A percentile compares a stretch with the other conserved stretches of the same genome.
Evolutionary conservation across 2,329 filamentous ascomycete genomes (phyloP).

Genomic region (Sporothrix globosa): DNA sequence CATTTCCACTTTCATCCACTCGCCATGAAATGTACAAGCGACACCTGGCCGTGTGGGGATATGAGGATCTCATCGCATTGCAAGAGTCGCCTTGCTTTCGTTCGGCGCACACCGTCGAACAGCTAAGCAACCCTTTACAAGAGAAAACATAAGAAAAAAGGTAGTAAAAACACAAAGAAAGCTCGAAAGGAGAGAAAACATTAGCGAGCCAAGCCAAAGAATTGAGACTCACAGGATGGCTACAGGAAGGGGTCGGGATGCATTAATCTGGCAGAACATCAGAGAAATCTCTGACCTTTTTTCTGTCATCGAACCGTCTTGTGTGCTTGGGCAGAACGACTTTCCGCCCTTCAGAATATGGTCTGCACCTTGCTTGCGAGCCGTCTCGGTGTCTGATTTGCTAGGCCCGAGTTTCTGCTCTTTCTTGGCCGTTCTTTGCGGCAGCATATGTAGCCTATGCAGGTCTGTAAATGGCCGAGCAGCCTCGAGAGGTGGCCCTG

Average conservation of each 20-base stretch:
- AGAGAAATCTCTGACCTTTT: background rate
- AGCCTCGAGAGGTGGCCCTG: constrained; percentile 31
- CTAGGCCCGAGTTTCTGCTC: constrained; percentile 11
- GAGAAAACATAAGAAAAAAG: background rate
- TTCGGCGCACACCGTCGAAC: background rate
- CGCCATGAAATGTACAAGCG: background rate
- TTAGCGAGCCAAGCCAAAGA: background rate
- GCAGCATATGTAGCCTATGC: constrained; percentile 27
- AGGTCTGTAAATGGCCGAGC: constrained; percentile 31
- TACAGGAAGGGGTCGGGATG: background rate
- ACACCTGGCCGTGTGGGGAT: background rate
- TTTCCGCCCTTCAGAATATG: background rate
- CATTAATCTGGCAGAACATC: background rate
- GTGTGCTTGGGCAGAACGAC: constrained; percentile 10
- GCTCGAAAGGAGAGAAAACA: too few relatives aligned
- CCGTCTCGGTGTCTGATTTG: constrained; percentile 25
- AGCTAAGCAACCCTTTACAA: constrained; percentile 4
- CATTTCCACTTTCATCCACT: background rate
- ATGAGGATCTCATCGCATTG: background rate
- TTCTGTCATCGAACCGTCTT: background rate
- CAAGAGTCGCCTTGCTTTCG: background rate
- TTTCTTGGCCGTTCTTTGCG: constrained; percentile 4
- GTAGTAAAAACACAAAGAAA: background rate
- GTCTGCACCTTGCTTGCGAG: constrained; percentile 5
- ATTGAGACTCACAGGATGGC: background rate